Conservation (phyloP, 805 yeast genomes). For the Teunomyces atbi region DNA sequence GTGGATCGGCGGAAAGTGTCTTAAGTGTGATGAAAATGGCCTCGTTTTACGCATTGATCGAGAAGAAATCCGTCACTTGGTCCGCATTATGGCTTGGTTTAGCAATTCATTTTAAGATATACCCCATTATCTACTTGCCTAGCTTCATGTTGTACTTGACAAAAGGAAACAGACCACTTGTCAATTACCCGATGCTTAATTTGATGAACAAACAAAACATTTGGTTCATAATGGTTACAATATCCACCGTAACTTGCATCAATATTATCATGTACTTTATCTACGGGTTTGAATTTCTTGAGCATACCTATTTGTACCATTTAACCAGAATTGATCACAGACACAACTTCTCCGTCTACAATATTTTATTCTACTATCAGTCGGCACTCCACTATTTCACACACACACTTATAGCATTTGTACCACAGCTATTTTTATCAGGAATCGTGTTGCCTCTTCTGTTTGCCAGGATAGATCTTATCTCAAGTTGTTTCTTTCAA, state of each 20-base stretch:
- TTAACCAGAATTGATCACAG: conserved; percentile 84
- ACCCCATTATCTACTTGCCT: conserved; percentile 87
- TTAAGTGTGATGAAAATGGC: conserved; percentile 73
- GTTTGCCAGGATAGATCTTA: conserved; percentile 30
- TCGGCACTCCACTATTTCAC: conserved; percentile 33
- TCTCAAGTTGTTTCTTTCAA: conserved; percentile 38
- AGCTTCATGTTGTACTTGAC: conserved; percentile 52
- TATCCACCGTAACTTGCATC: conserved; percentile 43
- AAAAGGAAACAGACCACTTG: conserved; percentile 18
- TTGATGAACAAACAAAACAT: conserved; percentile 41
- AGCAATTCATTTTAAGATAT: conserved; percentile 85
- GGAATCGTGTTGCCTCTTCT: conserved; percentile 56
- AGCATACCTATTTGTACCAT: conserved; percentile 82
- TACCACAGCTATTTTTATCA: conserved; percentile 74
- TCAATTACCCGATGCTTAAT: conserved; percentile 25
- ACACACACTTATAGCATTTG: conserved; percentile 50
- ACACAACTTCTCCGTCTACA: conserved; percentile 90
- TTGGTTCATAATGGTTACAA: conserved; percentile 29
- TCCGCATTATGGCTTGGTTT: conserved; percentile 60
- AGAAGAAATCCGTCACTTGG: conserved; percentile 22
- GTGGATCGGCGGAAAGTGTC: conserved; percentile 92
- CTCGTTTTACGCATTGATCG: conserved; percentile 47
- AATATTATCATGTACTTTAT: conserved; percentile 60
- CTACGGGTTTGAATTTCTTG: conserved; percentile 74
- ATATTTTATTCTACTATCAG: conserved; percentile 64